Base-by-base conservation (phyloP, 441 rosid genomes). In the Arabidopsis hybrid region DNA sequence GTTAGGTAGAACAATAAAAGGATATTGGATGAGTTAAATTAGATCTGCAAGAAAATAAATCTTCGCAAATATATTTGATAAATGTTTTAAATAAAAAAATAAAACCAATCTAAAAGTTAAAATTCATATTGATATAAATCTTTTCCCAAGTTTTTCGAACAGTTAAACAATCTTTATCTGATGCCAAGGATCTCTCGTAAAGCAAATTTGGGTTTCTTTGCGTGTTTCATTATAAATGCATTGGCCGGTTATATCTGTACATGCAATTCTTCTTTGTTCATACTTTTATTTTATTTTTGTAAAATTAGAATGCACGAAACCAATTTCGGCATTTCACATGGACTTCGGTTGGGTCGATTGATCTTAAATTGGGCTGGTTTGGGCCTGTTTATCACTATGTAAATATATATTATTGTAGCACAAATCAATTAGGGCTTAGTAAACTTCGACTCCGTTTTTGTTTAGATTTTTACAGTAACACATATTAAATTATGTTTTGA, bases 111-210 rank as follows among this genome's bases (percentile, higher is more conserved):
- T n/a, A 34, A 52, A 59, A 58, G 4, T 21, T 43, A 16, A 47
- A 11, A 36, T 49, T 60, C 16, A 26, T 14, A 32, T 34, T 8
- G 18, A 17, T 42, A 51, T 42, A 31, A n/a, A 13, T 49, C 0
- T 31, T 21, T 72, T 53, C 14, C 55, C 18, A 0, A 32, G 43
- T 26, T 21, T 72, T 45, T 34, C 8, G 16, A 72, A 53, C 8
- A 59, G 34, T 3, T 52, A 40, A 63, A 17, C 69, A 72, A 63
- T 64, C 65, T 73, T 73, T 65, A n/a, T 34, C 31, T 73, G 59
- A 53, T 52, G 16, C 63, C 18, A 21, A 72, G 26, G 55, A 17
- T 53, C 18, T 56, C 7, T 73, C 50, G 18, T 34, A 3, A 10
- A 4, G 8, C 46, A 64, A 63, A 47, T n/a, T 46, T 6, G 71